phyloP scores from a whole-genome alignment of 1,139 yeast genomes.

The Hyphopichia buzzinii region DNA sequence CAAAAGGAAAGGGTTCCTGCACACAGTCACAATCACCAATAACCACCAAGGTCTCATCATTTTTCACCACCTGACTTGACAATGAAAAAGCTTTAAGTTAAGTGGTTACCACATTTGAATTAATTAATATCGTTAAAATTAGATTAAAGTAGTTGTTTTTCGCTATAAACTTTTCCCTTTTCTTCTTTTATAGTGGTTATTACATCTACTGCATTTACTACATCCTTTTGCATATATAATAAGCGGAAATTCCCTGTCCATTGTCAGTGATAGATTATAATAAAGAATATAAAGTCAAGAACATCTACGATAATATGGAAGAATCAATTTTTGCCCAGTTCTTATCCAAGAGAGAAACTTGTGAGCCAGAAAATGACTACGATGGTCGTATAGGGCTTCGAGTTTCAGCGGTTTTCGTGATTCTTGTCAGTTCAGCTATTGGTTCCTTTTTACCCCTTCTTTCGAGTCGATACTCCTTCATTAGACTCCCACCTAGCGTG shows the following conservation, averaged over 20 bases:
- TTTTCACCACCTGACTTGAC: too few relatives aligned
- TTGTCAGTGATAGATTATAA: too few relatives aligned
- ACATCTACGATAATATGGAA: conserved; percentile 1
- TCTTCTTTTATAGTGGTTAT: conserved; percentile 1
- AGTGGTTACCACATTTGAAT: too few relatives aligned
- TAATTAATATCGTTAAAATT: too few relatives aligned
- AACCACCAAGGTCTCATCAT: too few relatives aligned
- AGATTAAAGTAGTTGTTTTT: too few relatives aligned
- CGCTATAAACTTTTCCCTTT: too few relatives aligned
- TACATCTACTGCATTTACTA: neutral
- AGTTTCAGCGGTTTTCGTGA: conserved; percentile 70
- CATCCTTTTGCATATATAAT: too few relatives aligned
- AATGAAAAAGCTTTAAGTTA: too few relatives aligned
- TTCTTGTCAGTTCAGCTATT: conserved; percentile 53
- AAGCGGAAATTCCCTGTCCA: too few relatives aligned
- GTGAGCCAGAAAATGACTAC: conserved; percentile 36
- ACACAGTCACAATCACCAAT: too few relatives aligned
- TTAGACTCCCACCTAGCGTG: conserved; percentile 57
- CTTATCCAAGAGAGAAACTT: conserved; percentile 27
- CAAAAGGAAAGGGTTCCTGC: too few relatives aligned
- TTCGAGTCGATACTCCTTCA: conserved; percentile 51
- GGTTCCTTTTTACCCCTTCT: conserved; percentile 62
- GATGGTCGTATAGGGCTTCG: conserved; percentile 58
- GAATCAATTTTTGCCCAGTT: conserved; percentile 3
- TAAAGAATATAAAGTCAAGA: neutral